Base-by-base conservation (phyloP, 768 basidiomycete genomes). In the Mycena haematopus region DNA sequence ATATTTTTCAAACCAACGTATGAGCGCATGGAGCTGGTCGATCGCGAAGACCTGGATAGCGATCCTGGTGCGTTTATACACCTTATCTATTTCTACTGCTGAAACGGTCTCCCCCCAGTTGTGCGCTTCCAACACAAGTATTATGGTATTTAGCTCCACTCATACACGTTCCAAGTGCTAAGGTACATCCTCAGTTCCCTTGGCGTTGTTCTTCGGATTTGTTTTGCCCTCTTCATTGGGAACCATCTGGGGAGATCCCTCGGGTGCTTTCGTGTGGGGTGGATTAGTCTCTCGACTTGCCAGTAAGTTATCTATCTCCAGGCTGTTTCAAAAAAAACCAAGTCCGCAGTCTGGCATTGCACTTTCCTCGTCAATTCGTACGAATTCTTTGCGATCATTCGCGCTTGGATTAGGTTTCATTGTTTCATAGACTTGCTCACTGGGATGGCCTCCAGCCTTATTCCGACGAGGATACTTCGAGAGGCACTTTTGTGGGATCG, bases 361-460 rank as follows among this genome's bases (percentile, higher is more conserved):
- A 89, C 89, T 0, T 89, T 90, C 71, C 72, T 87, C 3, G 83
- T 90, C 46, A 91, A 90, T 65, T 90, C 87, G 87, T 89, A 63
- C 56, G 19, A 85, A 75, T 60, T 40, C 21, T 58, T 42, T n/a
- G 11, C 13, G 46, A 29, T 7, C 7, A 57, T 50, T 52, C 21
- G 1, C 10, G 29, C 5, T 31, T 31, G 29, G 9, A 31, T 31
- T 31, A 4, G 29, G 29, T 31, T 31, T 31, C 29, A 31, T 49
- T 14, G 27, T 42, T 25, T 21, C 5, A 8, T 55, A 89, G 88
- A 1, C 73, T 94, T 7, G 91, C 92, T 4, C 92, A 94, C 63
- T 92, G 88, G 88, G 83, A 91, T 17, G 92, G 92, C 10, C 69
- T 92, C 21, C 91, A 93, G 66, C 90, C 88, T 0, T 93, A 91